Base-by-base conservation (phyloP, 352 stramenopile genomes). In the Pythium brachiatum region DNA sequence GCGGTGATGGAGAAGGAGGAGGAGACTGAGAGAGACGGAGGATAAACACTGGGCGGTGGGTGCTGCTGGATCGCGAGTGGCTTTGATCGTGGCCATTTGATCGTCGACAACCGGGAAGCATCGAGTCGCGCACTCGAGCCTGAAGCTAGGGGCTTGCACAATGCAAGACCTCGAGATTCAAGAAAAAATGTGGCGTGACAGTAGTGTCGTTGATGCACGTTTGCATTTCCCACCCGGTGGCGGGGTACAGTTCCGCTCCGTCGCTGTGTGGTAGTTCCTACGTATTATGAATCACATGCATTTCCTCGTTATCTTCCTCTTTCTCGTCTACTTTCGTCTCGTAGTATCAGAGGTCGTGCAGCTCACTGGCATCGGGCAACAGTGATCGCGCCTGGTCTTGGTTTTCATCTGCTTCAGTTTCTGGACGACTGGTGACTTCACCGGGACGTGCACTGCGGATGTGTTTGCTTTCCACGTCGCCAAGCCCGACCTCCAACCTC, bases 61-160 rank as follows among this genome's bases (percentile, higher is more conserved):
- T 59, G 53, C 53, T 59, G 53, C 53, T 59, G 53, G 53, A 46
- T 59, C 53, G 34, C 36, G 53, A 50, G 34, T 59, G 53, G 53
- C 34, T 46, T 57, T 57, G 51, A 57, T 31, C 21, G 36, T 48
- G 31, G 53, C 36, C 53, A 48, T 41, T 27, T 48, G 9, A 36
- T 56, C 53, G 53, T 50, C 34, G 53, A 48, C 53, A 36, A 60
- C 64, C 64, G 64, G 64, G 64, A 65, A 70, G 64, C 64, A 70
- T 23, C 43, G 23, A 56, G 53, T 53, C 32, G 31, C 57, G 56
- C 57, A 34, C 51, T 38, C 48, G 44, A 66, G 25, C 61, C 54
- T 56, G 64, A 66, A 66, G 64, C 64, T 71, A 60, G 64, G 60
- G 64, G 58, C 64, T 71, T 71, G 64, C 64, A 71, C 64, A 67